These are phyloP conservation scores for Pythium oligandrum DNA, from an alignment of 352 stramenopile genomes.

Conservation along the genomic window DNA sequence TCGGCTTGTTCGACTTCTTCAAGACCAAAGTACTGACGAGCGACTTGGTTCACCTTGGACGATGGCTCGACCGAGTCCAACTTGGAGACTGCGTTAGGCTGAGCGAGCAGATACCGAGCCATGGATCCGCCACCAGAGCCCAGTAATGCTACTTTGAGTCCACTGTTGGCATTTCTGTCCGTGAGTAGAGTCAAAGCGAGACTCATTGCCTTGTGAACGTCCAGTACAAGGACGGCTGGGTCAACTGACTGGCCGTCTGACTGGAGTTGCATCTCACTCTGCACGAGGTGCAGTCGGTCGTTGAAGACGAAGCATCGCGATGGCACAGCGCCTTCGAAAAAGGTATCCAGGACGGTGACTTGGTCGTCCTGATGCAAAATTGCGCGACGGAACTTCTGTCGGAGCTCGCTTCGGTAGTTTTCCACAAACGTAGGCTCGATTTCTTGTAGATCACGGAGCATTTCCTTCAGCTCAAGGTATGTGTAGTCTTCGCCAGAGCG, in stretches of 20 bases:
- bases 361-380: conserved; percentile 48
- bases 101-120: conserved; percentile 45
- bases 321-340: conserved; percentile 24
- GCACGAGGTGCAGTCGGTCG: conserved; percentile 59
- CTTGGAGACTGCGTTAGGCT: conserved; percentile 21
- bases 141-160: conserved; percentile 30
- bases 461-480: conserved; percentile 52
- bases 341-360: conserved; percentile 62
- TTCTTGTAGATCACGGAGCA: conserved; percentile 53
- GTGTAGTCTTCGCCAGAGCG: conserved; percentile 71
- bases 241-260: conserved; percentile 21
- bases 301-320: conserved; percentile 74
- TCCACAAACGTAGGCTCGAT: conserved; percentile 47
- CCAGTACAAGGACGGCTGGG: conserved; percentile 39
- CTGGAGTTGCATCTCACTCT: conserved; percentile 59
- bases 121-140: conserved; percentile 56
- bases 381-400: conserved; percentile 44
- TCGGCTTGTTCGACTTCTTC: conserved; percentile 14
- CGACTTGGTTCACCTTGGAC: conserved; percentile 35
- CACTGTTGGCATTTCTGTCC: conserved; percentile 5
- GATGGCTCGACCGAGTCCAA: conserved; percentile 65
- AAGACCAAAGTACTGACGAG: conserved; percentile 41
- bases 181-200: conserved; percentile 29
- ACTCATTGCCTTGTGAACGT: conserved; percentile 65
- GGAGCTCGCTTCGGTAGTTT: conserved; percentile 55